Evolutionary conservation across 805 yeast species (phyloP).

Genomic region (Candida xyloterini): DNA sequence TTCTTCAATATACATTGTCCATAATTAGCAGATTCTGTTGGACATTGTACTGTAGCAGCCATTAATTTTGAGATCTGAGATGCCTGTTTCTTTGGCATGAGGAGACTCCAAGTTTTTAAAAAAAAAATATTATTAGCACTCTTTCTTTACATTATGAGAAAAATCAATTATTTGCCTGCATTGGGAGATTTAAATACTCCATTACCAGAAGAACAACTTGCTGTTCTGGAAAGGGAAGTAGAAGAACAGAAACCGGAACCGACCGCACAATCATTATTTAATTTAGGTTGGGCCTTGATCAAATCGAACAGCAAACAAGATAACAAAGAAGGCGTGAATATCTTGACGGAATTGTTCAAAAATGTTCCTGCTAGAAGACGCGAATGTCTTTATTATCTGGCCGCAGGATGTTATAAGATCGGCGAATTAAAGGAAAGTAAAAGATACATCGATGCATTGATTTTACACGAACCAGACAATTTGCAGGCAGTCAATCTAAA

Average conservation of each 20-base stretch:
- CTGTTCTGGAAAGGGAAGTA: constrained; percentile 72
- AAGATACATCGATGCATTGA: constrained; percentile 74
- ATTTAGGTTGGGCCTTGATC: constrained; percentile 94
- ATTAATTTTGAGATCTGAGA: constrained; percentile 33
- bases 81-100: constrained; percentile 23
- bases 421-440: constrained; percentile 87
- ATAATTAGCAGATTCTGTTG: constrained; percentile 37
- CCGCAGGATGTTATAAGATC: constrained; percentile 82
- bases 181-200: constrained; percentile 40
- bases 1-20: constrained; percentile 53
- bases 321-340: constrained; percentile 75
- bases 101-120: background rate
- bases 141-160: constrained; percentile 19
- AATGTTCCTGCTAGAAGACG: constrained; percentile 80
- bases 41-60: constrained; percentile 30
- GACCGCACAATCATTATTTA: constrained; percentile 81
- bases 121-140: background rate
- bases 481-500: constrained; percentile 71
- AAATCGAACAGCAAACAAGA: constrained; percentile 62
- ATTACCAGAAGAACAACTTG: constrained; percentile 70
- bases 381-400: constrained; percentile 83
- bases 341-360: constrained; percentile 67
- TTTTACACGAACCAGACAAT: constrained; percentile 81
- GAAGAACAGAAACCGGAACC: constrained; percentile 77
- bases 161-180: constrained; percentile 30